Base-by-base conservation (phyloP, 2,329 filamentous ascomycete genomes). In the Colletotrichum limetticola region DNA sequence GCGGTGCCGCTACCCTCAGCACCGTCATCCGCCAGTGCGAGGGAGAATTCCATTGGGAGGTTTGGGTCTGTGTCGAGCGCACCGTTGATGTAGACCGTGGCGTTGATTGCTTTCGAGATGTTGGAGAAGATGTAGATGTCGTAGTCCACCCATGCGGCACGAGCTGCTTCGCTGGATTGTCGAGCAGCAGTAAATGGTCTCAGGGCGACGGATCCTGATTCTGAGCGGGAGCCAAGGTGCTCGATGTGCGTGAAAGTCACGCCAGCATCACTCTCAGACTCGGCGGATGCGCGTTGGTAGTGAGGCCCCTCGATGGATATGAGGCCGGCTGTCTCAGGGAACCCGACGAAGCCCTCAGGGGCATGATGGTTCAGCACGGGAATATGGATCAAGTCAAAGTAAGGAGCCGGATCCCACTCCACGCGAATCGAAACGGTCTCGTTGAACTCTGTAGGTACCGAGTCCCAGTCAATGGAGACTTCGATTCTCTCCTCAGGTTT, bases 21-120 rank as follows among this genome's bases (percentile, higher is more conserved):
- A 9, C 22, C 22, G 3, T 42, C 49, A 3, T 24, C 37, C 5
- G 8, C 83, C 11, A 89, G 75, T 2, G 83, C 81, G 5, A 87
- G 81, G 4, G 87, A 85, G 74, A 86, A 89, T 5, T 80, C 81
- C 75, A 89, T 84, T 1, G 82, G 85, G 0, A 82, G 79, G 42
- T 81, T 79, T 1, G 87, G 86, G 71, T 87, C 83, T 19, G 85
- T 84, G 75, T 89, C 88, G 7, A 88, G 81, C 0, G 83, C 77
- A 8, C 74, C 76, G 57, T 77, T 80, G 71, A 81, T 76, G 66
- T 79, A 80, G 6, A 79, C 72, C 0, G 76, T 76, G 0, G 77
- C 79, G 3, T 75, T 74, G 5, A 81, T 69, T 14, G 24, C 4
- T 7, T 42, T 63, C 0, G 61, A 24, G 2, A 66, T 59, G 6